Base-by-base conservation (phyloP, 352 stramenopile genomes). In the Phytophthora aleatoria region DNA sequence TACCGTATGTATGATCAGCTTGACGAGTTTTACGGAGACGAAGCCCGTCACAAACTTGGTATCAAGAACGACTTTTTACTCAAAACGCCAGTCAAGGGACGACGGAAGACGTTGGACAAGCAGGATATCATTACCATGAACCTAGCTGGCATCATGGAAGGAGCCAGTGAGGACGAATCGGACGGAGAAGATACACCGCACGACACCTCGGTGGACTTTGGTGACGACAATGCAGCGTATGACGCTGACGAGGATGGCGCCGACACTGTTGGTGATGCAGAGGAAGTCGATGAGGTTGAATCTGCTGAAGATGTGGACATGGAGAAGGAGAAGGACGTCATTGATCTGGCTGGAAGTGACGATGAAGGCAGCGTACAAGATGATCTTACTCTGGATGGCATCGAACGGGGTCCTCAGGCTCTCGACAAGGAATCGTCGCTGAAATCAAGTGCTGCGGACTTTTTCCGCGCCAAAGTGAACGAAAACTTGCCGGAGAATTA, bases 1-100 rank as follows among this genome's bases (percentile, higher is more conserved):
- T 70, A 72, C 12, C 83, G 81, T 8, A 73, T 94, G 45, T 94
- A 94, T 54, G 73, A 90, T 3, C 83, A 94, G 47, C 63, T 94
- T 12, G 81, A 92, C 24, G 76, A 90, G 31, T 80, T 85, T 31
- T 84, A 86, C 16, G 79, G 78, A 35, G 75, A 84, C 27, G 65
- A 72, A 26, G 66, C 76, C 6, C 82, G 80, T 20, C 68, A 79
- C 31, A 89, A 89, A 51, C 67, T 90, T 4, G 72, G 82, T 16
- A 74, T 87, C 10, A 84, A 81, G 36, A 86, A 74, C 35, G 76
- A 87, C 10, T 83, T 85, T 60, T 71, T 89, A 35, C 70, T 82
- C 2, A 85, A 79, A 47, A 89, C 76, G 8, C 77, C 74, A 12
- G 75, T 86, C 5, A 86, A 86, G 61, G 70, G 69, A 48, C 57